These are phyloP conservation scores for Mucor plumbeus DNA, from an alignment of 371 early-diverging fungal species.

Conservation along the genomic window DNA sequence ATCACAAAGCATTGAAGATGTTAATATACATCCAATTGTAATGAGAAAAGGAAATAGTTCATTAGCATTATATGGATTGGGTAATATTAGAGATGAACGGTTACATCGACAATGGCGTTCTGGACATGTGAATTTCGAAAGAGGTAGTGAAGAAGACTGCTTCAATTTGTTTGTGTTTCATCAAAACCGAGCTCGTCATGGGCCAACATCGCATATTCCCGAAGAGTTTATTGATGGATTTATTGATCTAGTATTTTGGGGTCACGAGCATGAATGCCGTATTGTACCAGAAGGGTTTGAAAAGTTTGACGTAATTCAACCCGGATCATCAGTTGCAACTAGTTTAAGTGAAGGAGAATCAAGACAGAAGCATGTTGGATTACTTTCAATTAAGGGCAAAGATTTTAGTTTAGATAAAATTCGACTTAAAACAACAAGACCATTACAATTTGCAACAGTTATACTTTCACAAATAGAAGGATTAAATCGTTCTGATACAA, in stretches of 20 bases:
- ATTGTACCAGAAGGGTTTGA: slow-evolving; percentile 78
- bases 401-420: slow-evolving; percentile 77
- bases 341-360: slow-evolving; percentile 93
- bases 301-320: slow-evolving; percentile 87
- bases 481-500: slow-evolving; percentile 43
- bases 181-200: slow-evolving; percentile 89
- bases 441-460: slow-evolving; percentile 84
- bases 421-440: slow-evolving; percentile 83
- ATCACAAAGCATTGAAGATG: slow-evolving; percentile 72
- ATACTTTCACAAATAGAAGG: slow-evolving; percentile 56
- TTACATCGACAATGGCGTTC: slow-evolving; percentile 85
- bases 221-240: slow-evolving; percentile 85
- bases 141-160: slow-evolving; percentile 45
- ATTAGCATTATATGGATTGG: slow-evolving; percentile 95
- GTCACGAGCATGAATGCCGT: slow-evolving; percentile 98
- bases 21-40: slow-evolving; percentile 81
- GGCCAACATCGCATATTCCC: slow-evolving; percentile 89
- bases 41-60: slow-evolving; percentile 80
- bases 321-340: slow-evolving; percentile 98
- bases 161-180: slow-evolving; percentile 83
- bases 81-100: slow-evolving; percentile 95
- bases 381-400: slow-evolving; percentile 69
- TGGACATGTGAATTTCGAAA: slow-evolving; percentile 76
- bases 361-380: slow-evolving; percentile 81
- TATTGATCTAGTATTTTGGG: slow-evolving; percentile 95